Evolutionary conservation across 2,329 filamentous ascomycete genomes (phyloP).

Genomic region (Tolypocladium paradoxum): DNA sequence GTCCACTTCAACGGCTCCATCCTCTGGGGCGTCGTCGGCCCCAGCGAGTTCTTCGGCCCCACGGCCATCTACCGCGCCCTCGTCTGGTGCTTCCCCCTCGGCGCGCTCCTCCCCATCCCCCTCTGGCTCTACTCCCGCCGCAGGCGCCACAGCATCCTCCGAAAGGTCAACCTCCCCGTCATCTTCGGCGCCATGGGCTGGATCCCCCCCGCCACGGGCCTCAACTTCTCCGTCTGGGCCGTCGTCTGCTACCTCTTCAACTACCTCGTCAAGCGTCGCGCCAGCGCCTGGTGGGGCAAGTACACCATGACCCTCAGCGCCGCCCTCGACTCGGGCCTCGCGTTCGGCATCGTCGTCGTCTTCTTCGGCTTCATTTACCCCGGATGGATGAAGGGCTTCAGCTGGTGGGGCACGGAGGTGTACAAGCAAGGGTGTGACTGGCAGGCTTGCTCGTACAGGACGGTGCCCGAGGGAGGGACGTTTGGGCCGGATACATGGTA

Average conservation of each 20-base stretch:
- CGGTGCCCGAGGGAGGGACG: conserved; percentile 48
- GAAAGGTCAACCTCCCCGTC: conserved; percentile 73
- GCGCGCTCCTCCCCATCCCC: conserved; percentile 61
- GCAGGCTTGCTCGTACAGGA: conserved; percentile 64
- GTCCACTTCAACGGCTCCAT: conserved; percentile 89
- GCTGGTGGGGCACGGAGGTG: conserved; percentile 83
- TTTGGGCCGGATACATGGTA: conserved; percentile 58
- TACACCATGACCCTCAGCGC: conserved; percentile 85
- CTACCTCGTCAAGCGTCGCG: conserved; percentile 57
- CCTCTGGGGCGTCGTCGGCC: conserved; percentile 81
- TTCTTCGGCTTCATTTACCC: conserved; percentile 85
- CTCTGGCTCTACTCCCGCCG: conserved; percentile 61
- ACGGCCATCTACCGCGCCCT: conserved; percentile 64
- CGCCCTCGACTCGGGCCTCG: conserved; percentile 71
- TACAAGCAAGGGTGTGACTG: conserved; percentile 80
- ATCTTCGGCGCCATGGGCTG: conserved; percentile 74
- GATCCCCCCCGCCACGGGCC: conserved; percentile 77
- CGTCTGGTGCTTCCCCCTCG: conserved; percentile 73
- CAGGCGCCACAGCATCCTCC: conserved; percentile 49
- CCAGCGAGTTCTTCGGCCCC: conserved; percentile 69
- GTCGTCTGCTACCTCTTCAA: conserved; percentile 82
- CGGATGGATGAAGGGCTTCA: conserved; percentile 60
- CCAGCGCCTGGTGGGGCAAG: conserved; percentile 74
- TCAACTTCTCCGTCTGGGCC: conserved; percentile 84
- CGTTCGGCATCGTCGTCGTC: conserved; percentile 71